A percentile compares a stretch with the other conserved stretches of the same genome.
These are phyloP conservation scores for Blastobotrys parvus DNA, from an alignment of 805 yeast species.

Conservation along the genomic window DNA sequence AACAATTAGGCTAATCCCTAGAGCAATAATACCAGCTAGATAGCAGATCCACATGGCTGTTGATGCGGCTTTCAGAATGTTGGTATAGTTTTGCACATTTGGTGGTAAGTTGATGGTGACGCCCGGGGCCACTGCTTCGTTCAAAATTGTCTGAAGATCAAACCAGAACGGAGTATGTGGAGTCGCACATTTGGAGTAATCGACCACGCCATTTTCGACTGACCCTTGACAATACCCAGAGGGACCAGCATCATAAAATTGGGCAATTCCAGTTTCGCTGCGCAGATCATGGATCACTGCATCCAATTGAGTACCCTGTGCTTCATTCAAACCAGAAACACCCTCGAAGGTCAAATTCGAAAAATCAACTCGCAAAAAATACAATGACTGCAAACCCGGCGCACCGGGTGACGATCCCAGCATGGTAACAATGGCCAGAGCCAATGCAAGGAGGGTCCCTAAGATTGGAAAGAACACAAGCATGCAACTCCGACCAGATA, in stretches of 20 bases:
- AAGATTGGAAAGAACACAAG: slow-evolving; percentile 24
- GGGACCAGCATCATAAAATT: slow-evolving; percentile 46
- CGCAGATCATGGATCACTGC: slow-evolving; percentile 14
- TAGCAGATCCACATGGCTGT: slow-evolving; percentile 53
- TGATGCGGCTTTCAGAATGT: slow-evolving; percentile 39
- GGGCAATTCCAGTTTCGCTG: slow-evolving; percentile 34
- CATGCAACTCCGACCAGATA: not conserved
- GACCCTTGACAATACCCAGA: slow-evolving; percentile 58
- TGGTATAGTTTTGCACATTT: slow-evolving; percentile 39
- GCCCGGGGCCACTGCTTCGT: slow-evolving; percentile 20
- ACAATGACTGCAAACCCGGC: slow-evolving; percentile 37
- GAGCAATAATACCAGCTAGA: slow-evolving; percentile 39
- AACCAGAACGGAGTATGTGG: slow-evolving; percentile 50
- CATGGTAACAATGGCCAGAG: slow-evolving; percentile 41
- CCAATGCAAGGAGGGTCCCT: slow-evolving; percentile 34
- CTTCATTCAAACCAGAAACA: slow-evolving; percentile 5
- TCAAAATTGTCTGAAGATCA: slow-evolving; percentile 38
- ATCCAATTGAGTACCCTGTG: slow-evolving; percentile 13
- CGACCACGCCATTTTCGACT: slow-evolving; percentile 19
- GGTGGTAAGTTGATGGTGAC: slow-evolving; percentile 43
- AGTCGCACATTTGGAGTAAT: slow-evolving; percentile 42
- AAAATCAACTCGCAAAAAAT: slow-evolving; percentile 41
- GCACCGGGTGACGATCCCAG: slow-evolving; percentile 42
- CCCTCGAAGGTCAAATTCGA: slow-evolving; percentile 24
- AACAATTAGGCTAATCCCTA: slow-evolving; percentile 30